Percentiles rank a stretch among this genome's conserved stretches.
Conservation (phyloP, 495 filamentous ascomycete genomes). For the Recurvomyces mirabilis region DNA sequence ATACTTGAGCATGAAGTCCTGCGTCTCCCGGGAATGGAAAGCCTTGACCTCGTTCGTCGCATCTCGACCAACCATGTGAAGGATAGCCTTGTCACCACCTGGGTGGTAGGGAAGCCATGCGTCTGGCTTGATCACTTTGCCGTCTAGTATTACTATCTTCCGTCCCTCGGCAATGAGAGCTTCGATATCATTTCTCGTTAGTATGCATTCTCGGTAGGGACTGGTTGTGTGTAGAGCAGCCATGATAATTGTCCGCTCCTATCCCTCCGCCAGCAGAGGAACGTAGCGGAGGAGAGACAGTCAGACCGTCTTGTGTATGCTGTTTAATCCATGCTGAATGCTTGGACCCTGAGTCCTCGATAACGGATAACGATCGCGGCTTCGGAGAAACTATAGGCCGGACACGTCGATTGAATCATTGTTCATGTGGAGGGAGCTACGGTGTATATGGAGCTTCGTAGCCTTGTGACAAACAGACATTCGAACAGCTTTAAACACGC, state of each 20-base stretch:
- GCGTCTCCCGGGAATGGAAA: slow-evolving; percentile 81
- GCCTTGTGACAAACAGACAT: neutral
- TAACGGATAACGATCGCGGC: neutral
- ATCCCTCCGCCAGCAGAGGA: no score
- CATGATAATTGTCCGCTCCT: neutral
- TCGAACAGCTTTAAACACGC: neutral
- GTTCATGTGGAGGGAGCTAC: no score
- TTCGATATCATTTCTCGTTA: slow-evolving; percentile 65
- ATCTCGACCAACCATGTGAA: slow-evolving; percentile 93
- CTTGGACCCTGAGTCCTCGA: neutral
- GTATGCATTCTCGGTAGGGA: slow-evolving; percentile 17
- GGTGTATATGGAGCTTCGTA: no score
- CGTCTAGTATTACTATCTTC: slow-evolving; percentile 67
- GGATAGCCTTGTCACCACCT: slow-evolving; percentile 82
- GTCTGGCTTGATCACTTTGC: slow-evolving; percentile 75
- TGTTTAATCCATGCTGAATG: no score
- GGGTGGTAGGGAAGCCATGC: slow-evolving; percentile 83
- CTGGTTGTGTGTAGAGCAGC: slow-evolving; percentile 6
- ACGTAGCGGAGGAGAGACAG: no score
- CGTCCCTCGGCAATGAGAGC: slow-evolving; percentile 78
- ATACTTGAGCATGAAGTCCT: slow-evolving; percentile 64
- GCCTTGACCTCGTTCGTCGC: slow-evolving; percentile 90
- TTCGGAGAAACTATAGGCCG: no score
- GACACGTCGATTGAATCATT: no score
- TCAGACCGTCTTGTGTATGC: no score